Conservation (phyloP, 305 asterid genomes). For the Andrographis paniculata region DNA sequence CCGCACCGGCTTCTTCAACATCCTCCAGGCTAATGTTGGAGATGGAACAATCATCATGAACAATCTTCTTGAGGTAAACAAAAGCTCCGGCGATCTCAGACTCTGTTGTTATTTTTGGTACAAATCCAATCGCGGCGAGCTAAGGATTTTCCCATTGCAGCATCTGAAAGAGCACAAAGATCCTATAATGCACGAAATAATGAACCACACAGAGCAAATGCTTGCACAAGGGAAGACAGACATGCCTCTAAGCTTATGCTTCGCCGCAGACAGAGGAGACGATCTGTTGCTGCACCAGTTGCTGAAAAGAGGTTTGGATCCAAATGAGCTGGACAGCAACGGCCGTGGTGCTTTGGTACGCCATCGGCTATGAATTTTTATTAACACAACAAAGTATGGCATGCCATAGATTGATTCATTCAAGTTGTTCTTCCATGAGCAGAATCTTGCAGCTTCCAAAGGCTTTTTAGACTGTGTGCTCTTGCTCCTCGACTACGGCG, state of each 20-base stretch:
- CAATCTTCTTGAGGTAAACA: slow-evolving; percentile 73
- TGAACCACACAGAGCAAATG: slow-evolving; percentile 78
- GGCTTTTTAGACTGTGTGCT: slow-evolving; percentile 59
- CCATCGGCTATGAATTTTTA: neutral
- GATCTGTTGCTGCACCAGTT: slow-evolving; percentile 66
- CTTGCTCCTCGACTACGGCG: slow-evolving; percentile 74
- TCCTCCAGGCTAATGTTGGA: slow-evolving; percentile 79
- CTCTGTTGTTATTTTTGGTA: neutral
- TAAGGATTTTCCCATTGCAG: slow-evolving; percentile 19
- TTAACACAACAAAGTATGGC: neutral
- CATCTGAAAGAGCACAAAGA: slow-evolving; percentile 66
- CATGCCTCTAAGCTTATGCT: slow-evolving; percentile 78
- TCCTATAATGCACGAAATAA: slow-evolving; percentile 83
- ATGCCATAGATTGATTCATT: neutral
- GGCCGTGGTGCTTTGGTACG: slow-evolving; percentile 82
- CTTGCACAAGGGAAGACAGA: slow-evolving; percentile 90
- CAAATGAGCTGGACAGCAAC: slow-evolving; percentile 71
- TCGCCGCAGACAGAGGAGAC: slow-evolving; percentile 85
- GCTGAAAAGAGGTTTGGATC: slow-evolving; percentile 83
- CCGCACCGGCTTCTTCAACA: slow-evolving; percentile 67
- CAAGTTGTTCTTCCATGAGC: slow-evolving; percentile 13
- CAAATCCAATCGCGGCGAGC: neutral
- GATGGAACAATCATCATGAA: slow-evolving; percentile 87
- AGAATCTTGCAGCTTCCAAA: slow-evolving; percentile 81
- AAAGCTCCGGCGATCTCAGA: neutral